These are phyloP conservation scores for Nitzschia sp. DNA, from an alignment of 108 stramenopile genomes.

Conservation along the genomic window DNA sequence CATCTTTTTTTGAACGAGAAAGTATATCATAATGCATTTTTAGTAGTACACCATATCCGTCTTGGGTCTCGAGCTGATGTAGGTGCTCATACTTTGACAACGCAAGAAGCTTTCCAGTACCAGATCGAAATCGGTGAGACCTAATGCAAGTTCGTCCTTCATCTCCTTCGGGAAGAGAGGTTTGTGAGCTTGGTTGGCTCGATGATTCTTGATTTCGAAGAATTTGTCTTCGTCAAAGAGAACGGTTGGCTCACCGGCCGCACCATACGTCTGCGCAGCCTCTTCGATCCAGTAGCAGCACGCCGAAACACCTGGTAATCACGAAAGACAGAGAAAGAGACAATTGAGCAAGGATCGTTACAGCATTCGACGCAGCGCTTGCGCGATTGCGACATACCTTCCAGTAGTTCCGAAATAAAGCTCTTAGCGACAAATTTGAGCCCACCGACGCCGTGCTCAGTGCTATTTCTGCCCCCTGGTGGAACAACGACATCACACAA, in stretches of 20 bases:
- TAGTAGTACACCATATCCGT: slow-evolving; percentile 57
- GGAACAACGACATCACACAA: slow-evolving; percentile 43
- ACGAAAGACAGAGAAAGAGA: not conserved
- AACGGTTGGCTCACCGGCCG: slow-evolving; percentile 50
- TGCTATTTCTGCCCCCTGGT: not conserved
- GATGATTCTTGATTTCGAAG: slow-evolving; percentile 62
- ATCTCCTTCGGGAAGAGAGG: slow-evolving; percentile 36
- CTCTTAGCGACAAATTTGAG: slow-evolving; percentile 27
- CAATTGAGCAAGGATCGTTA: too few relatives aligned
- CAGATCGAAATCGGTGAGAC: slow-evolving; percentile 67
- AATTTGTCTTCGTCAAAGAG: slow-evolving; percentile 87
- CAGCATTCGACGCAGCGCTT: not conserved
- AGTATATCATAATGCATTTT: not conserved
- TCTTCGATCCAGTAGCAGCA: slow-evolving; percentile 87
- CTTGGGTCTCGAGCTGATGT: slow-evolving; percentile 60
- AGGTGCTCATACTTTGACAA: slow-evolving; percentile 78
- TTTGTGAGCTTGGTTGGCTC: slow-evolving; percentile 33
- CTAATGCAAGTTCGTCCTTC: slow-evolving; percentile 43
- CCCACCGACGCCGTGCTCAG: not conserved
- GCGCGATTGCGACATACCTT: slow-evolving; percentile 26
- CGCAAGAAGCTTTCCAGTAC: slow-evolving; percentile 77
- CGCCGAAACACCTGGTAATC: slow-evolving; percentile 40
- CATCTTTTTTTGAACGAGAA: not conserved
- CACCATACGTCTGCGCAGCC: slow-evolving; percentile 19
- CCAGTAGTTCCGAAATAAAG: slow-evolving; percentile 68